These are phyloP conservation scores for Punica granatum DNA, from an alignment of 345 rosid genomes.

Conservation along the genomic window DNA sequence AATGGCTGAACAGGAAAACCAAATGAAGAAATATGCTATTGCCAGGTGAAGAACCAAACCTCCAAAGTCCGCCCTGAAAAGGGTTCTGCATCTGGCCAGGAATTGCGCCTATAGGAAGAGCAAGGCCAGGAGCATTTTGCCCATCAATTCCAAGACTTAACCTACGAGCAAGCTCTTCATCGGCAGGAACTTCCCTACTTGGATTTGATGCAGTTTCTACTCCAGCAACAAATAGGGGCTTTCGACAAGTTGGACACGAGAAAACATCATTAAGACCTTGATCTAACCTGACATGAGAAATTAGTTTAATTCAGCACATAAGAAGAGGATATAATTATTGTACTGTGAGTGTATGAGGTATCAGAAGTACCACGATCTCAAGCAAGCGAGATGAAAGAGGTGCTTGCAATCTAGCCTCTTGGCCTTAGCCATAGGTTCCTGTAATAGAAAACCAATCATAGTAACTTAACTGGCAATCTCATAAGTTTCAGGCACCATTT, in stretches of 20 bases:
- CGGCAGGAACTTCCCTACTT: slow-evolving; percentile 42
- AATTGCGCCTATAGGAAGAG: slow-evolving; percentile 57
- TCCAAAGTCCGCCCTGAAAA: slow-evolving; percentile 64
- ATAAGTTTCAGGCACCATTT: neutral
- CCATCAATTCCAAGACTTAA: slow-evolving; percentile 50
- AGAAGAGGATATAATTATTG: neutral
- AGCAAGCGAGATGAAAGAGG: slow-evolving; percentile 93
- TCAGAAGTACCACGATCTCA: slow-evolving; percentile 83
- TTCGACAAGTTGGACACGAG: slow-evolving; percentile 96
- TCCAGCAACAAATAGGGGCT: slow-evolving; percentile 80
- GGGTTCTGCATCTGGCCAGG: slow-evolving; percentile 56
- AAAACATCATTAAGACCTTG: slow-evolving; percentile 90
- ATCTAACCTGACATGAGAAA: slow-evolving; percentile 74
- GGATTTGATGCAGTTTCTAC: slow-evolving; percentile 48
- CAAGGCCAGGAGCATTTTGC: slow-evolving; percentile 42
- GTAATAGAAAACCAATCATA: slow-evolving; percentile 6
- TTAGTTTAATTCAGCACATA: slow-evolving; percentile 8
- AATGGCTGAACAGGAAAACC: slow-evolving; percentile 2
- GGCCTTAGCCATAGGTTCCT: slow-evolving; percentile 99
- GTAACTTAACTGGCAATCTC: too few species aligned
- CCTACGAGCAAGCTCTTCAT: slow-evolving; percentile 81
- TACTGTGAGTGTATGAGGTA: neutral
- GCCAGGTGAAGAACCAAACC: slow-evolving; percentile 36
- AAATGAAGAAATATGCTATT: slow-evolving; percentile 11
- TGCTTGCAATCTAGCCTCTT: slow-evolving; percentile 88